phyloP scores from a whole-genome alignment of 2,329 filamentous ascomycete genomes.

The Botrytis fabae region DNA sequence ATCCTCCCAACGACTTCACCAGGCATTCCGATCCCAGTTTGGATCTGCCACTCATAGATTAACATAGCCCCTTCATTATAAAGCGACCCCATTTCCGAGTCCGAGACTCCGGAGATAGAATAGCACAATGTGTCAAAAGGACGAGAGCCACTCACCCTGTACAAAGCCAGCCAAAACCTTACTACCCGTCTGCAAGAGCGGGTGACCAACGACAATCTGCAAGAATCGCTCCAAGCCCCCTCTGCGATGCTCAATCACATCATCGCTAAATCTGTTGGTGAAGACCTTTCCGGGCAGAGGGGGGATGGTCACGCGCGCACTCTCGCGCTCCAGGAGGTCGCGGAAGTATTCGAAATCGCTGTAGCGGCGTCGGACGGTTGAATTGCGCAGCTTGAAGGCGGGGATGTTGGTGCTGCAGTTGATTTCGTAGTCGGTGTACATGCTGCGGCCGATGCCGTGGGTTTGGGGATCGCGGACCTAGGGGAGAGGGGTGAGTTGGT shows the following conservation, averaged over 20 bases:
- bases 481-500: constrained; percentile 24
- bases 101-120: constrained; percentile 7
- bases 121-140: neutral
- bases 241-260: constrained; percentile 92
- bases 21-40: constrained; percentile 89
- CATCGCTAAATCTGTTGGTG: constrained; percentile 95
- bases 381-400: constrained; percentile 92
- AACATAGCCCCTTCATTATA: neutral
- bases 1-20: constrained; percentile 54
- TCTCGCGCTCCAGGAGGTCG: constrained; percentile 95
- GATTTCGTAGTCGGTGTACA: constrained; percentile 99
- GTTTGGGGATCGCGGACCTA: constrained; percentile 93
- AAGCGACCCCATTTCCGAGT: neutral
- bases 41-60: constrained; percentile 56
- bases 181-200: constrained; percentile 92
- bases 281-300: constrained; percentile 96
- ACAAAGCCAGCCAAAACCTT: constrained; percentile 96
- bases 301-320: constrained; percentile 90
- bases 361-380: constrained; percentile 87
- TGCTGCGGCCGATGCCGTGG: constrained; percentile 88
- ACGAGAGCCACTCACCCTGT: constrained; percentile 67
- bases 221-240: constrained; percentile 93
- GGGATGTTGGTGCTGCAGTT: constrained; percentile 98
- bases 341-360: constrained; percentile 99
- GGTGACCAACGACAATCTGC: constrained; percentile 96